Evolutionary conservation across 2,329 filamentous ascomycete genomes (phyloP).

Genomic region (Cladosporium colombiae): DNA sequence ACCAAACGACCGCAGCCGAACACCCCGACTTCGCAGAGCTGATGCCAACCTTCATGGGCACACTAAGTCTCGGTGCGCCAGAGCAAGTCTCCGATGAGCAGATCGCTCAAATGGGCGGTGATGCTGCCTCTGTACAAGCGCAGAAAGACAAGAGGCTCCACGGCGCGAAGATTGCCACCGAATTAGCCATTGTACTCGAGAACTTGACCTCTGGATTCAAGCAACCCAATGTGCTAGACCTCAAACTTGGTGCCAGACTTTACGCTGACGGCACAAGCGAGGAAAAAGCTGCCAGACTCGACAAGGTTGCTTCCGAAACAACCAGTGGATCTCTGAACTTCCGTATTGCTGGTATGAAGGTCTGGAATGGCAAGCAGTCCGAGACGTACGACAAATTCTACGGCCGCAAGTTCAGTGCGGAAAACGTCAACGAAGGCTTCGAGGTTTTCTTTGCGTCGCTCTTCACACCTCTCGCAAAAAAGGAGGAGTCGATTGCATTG

Average conservation of each 20-base stretch:
- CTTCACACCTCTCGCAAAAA: slow-evolving; percentile 43
- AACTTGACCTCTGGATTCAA: slow-evolving; percentile 81
- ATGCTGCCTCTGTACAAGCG: slow-evolving; percentile 26
- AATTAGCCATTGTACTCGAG: slow-evolving; percentile 78
- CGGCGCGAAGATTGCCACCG: slow-evolving; percentile 70
- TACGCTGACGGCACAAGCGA: slow-evolving; percentile 72
- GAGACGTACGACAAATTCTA: slow-evolving; percentile 67
- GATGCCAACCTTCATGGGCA: slow-evolving; percentile 85
- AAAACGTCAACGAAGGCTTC: slow-evolving; percentile 60
- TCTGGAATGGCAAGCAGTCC: slow-evolving; percentile 54
- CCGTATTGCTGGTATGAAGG: slow-evolving; percentile 66
- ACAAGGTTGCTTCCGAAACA: slow-evolving; percentile 59
- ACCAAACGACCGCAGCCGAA: slow-evolving; percentile 67
- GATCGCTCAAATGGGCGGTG: slow-evolving; percentile 16
- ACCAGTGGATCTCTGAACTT: slow-evolving; percentile 63
- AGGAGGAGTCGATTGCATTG: slow-evolving; percentile 40
- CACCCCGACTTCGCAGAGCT: slow-evolving; percentile 75
- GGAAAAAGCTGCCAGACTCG: slow-evolving; percentile 60
- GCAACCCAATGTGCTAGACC: slow-evolving; percentile 85
- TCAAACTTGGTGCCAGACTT: slow-evolving; percentile 83
- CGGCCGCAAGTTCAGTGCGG: slow-evolving; percentile 58
- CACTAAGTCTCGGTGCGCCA: slow-evolving; percentile 65
- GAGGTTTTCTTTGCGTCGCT: slow-evolving; percentile 54
- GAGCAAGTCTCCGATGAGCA: slow-evolving; percentile 24
- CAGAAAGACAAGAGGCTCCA: slow-evolving; percentile 46